These are phyloP conservation scores for Cladophialophora chaetospira DNA, from an alignment of 2,329 filamentous ascomycete species.

Conservation along the genomic window DNA sequence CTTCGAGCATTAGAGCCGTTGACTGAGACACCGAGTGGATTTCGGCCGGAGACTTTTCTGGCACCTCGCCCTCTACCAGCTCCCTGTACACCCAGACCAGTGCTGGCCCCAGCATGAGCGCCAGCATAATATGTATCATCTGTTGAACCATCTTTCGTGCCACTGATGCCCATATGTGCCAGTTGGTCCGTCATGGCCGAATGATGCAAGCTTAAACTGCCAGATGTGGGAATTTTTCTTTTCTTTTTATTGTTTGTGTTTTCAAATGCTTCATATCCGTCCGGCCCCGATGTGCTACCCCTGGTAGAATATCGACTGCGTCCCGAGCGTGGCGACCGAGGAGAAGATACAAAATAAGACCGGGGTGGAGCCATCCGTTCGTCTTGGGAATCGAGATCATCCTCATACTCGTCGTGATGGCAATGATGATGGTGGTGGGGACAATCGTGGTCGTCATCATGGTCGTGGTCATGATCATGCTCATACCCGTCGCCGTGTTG, in stretches of 20 bases:
- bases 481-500: conserved; percentile 44
- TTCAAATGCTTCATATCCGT: conserved; percentile 96
- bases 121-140: conserved; percentile 47
- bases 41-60: conserved; percentile 46
- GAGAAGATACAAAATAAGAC: conserved; percentile 44
- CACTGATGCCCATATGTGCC: conserved; percentile 63
- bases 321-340: conserved; percentile 39
- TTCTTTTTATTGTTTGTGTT: conserved; percentile 99
- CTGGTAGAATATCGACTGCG: conserved; percentile 43
- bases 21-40: conserved; percentile 35
- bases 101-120: conserved; percentile 52
- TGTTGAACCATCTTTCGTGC: conserved; percentile 35
- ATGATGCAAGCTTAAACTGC: conserved; percentile 65
- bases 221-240: conserved; percentile 90
- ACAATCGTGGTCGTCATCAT: conserved; percentile 28
- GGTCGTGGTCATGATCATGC: conserved; percentile 32
- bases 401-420: conserved; percentile 44
- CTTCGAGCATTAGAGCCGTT: conserved; percentile 35
- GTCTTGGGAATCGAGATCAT: conserved; percentile 52
- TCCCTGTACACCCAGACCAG: conserved; percentile 69
- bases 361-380: conserved; percentile 54
- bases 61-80: conserved; percentile 82
- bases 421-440: conserved; percentile 34
- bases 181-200: conserved; percentile 64
- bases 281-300: conserved; percentile 66